Conservation (phyloP, 805 yeast genomes). For the Lachancea nothofagi region DNA sequence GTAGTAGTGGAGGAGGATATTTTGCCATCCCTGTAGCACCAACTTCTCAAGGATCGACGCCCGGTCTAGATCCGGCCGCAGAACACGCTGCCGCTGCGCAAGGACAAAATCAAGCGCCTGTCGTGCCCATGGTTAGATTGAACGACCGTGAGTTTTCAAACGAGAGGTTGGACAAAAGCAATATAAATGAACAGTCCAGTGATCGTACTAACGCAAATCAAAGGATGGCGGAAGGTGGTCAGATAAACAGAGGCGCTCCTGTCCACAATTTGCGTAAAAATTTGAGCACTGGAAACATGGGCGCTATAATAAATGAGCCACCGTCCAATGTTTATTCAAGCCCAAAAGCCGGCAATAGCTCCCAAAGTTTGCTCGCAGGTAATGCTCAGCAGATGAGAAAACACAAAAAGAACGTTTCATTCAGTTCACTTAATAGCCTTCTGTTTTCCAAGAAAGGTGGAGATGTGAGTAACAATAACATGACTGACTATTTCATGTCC, state of each 20-base stretch:
- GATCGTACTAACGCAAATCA: background rate
- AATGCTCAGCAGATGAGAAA: conserved; percentile 27
- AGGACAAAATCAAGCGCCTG: conserved; percentile 1
- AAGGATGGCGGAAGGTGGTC: conserved; percentile 6
- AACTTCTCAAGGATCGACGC: conserved; percentile 20
- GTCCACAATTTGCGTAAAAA: conserved; percentile 14
- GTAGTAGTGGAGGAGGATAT: conserved; percentile 31
- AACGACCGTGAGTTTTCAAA: conserved; percentile 19
- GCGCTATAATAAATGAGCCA: conserved; percentile 8
- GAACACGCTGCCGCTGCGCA: conserved; percentile 11
- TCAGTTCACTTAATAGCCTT: conserved; percentile 31
- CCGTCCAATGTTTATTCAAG: conserved; percentile 6
- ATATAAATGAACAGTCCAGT: background rate
- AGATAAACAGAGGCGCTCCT: conserved; percentile 9
- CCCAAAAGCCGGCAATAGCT: conserved; percentile 6
- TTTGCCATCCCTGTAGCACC: conserved; percentile 31
- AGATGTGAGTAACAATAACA: conserved; percentile 17
- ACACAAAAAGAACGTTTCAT: conserved; percentile 33
- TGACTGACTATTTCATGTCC: conserved; percentile 24
- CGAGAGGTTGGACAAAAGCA: background rate
- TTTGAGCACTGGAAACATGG: conserved; percentile 13
- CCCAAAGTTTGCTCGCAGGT: conserved; percentile 6
- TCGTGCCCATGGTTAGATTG: conserved; percentile 19
- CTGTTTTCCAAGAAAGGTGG: conserved; percentile 31
- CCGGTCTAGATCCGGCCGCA: conserved; percentile 10